Conservation (phyloP, 306 rosid species). For the Vigna hirtella region DNA sequence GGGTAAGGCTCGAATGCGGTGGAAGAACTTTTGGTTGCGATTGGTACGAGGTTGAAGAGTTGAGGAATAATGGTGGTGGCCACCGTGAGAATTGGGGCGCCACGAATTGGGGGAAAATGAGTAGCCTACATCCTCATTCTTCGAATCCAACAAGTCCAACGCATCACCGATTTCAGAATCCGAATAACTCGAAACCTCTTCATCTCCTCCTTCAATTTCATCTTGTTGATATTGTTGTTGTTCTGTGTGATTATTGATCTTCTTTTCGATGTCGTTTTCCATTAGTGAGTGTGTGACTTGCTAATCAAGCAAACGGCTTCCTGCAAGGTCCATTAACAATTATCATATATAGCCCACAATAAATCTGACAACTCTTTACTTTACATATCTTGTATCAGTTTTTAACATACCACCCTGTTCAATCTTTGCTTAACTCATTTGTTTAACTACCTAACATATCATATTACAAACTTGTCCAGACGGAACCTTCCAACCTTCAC, state of each 20-base stretch:
- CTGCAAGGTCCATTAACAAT: too few relatives aligned
- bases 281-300: not conserved
- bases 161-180: constrained; percentile 83
- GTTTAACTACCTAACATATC: too few relatives aligned
- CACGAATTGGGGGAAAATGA: constrained; percentile 60
- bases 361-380: too few relatives aligned
- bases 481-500: too few relatives aligned
- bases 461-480: too few relatives aligned
- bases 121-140: constrained; percentile 55
- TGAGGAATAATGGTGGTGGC: constrained; percentile 67
- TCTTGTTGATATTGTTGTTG: not conserved
- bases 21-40: constrained; percentile 78
- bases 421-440: too few relatives aligned
- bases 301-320: not conserved
- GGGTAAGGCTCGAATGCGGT: constrained; percentile 80
- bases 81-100: constrained; percentile 95
- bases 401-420: too few relatives aligned
- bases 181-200: constrained; percentile 58
- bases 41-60: constrained; percentile 81
- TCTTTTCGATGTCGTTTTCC: not conserved
- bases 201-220: constrained; percentile 28
- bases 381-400: too few relatives aligned
- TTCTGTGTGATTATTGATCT: not conserved
- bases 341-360: too few relatives aligned
- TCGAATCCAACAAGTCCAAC: constrained; percentile 73